phyloP scores from a whole-genome alignment of 2,329 filamentous ascomycete species.

The Neofusicoccum parvum region DNA sequence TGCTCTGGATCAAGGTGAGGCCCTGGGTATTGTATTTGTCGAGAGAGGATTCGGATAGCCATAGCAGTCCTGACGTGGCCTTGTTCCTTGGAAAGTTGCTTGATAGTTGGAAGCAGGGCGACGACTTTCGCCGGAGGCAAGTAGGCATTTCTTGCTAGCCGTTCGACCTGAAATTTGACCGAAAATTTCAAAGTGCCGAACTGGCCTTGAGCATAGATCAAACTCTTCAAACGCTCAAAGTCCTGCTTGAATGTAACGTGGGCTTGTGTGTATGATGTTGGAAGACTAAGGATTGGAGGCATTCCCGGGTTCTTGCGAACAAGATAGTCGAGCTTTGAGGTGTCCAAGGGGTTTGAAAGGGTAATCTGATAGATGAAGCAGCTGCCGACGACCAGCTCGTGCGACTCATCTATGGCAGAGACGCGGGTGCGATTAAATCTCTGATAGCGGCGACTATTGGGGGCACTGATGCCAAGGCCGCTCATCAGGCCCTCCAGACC shows the following conservation, averaged over 20 bases:
- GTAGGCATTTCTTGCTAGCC: slow-evolving; percentile 58
- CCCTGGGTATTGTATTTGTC: slow-evolving; percentile 57
- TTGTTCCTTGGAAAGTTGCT: slow-evolving; percentile 31
- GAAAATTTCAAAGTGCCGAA: slow-evolving; percentile 50
- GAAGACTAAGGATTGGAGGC: slow-evolving; percentile 26
- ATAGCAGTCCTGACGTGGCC: slow-evolving; percentile 33
- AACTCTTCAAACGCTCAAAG: slow-evolving; percentile 16
- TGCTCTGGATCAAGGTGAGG: slow-evolving; percentile 52
- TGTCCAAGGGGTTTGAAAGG: slow-evolving; percentile 31
- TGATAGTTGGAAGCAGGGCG: slow-evolving; percentile 50
- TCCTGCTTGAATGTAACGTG: slow-evolving; percentile 21
- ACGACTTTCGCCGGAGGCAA: slow-evolving; percentile 54
- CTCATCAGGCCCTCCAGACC: slow-evolving; percentile 23
- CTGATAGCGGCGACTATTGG: slow-evolving; percentile 16
- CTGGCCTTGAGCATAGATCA: slow-evolving; percentile 15
- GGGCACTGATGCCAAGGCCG: slow-evolving; percentile 23
- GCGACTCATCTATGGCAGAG: slow-evolving; percentile 38
- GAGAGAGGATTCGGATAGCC: slow-evolving; percentile 57
- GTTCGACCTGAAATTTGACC: slow-evolving; percentile 64
- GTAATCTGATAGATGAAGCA: slow-evolving; percentile 55
- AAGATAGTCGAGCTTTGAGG: slow-evolving; percentile 27
- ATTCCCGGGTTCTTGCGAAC: slow-evolving; percentile 32
- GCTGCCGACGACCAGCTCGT: slow-evolving; percentile 45
- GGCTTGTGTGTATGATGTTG: not conserved
- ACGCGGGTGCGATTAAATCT: slow-evolving; percentile 31